Conservation (phyloP, 2,329 filamentous ascomycete species). For the Paraphaeosphaeria sporulosa region DNA sequence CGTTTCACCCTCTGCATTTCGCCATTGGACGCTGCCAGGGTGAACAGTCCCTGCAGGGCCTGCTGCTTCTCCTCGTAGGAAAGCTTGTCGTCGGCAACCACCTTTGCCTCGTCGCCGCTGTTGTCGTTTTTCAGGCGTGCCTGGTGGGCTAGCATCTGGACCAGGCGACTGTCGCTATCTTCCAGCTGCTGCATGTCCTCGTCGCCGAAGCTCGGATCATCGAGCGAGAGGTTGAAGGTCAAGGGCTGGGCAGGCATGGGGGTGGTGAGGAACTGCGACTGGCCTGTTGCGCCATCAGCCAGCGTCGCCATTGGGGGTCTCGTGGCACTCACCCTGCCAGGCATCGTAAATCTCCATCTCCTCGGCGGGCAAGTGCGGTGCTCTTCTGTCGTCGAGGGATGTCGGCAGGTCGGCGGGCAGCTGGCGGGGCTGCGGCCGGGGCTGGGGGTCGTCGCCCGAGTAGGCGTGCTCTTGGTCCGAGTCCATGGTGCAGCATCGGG, state of each 20-base stretch:
- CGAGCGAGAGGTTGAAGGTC: conserved; percentile 83
- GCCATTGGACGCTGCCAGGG: conserved; percentile 96
- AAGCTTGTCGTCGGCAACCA: conserved; percentile 77
- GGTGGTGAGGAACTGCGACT: conserved; percentile 92
- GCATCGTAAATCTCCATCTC: conserved; percentile 99
- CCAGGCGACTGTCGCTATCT: conserved; percentile 85
- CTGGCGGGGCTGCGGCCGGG: conserved; percentile 49
- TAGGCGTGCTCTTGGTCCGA: conserved; percentile 45
- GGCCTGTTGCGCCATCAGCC: conserved; percentile 64
- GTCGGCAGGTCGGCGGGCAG: conserved; percentile 88
- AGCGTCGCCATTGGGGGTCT: conserved; percentile 19
- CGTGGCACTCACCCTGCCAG: conserved; percentile 80
- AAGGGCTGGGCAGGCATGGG: conserved; percentile 85
- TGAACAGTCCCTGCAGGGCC: conserved; percentile 84
- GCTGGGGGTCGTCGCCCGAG: conserved; percentile 37
- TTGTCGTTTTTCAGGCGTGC: conserved; percentile 80
- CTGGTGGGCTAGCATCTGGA: conserved; percentile 96
- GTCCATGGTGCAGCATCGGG: conserved; percentile 46
- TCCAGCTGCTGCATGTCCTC: conserved; percentile 64
- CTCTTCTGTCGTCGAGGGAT: conserved; percentile 86
- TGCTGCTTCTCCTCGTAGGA: conserved; percentile 79
- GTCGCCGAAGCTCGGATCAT: conserved; percentile 78
- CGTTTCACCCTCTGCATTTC: conserved; percentile 82
- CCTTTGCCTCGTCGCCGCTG: conserved; percentile 76
- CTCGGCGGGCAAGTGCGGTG: conserved; percentile 69